Evolutionary conservation across 805 yeast species (phyloP), one percentile per base, ranked within the genome.

Genomic region (Nakazawaea ernobii): DNA sequence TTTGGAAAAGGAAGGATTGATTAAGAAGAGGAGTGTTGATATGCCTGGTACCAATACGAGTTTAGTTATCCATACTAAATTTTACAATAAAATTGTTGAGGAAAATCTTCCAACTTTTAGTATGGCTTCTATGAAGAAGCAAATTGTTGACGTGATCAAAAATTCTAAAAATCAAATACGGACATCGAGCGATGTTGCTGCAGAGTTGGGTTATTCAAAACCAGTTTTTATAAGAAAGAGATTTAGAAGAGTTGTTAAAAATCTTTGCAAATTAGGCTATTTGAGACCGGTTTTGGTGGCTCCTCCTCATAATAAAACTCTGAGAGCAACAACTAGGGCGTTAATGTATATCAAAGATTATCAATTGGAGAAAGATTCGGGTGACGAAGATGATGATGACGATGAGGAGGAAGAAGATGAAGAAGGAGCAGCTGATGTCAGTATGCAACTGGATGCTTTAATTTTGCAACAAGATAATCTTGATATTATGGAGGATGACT

Each of bases 81-180:
- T 76, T 51, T 60, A 32, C 10, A 35, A 35, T 15, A 36, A 20
- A 20, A 20, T 20, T 14, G 29, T 28, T 8, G 32, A 36, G n/a
- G 35, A 30, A 20, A 28, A 20, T 8, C 43, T 47, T 49, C 38
- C 37, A 52, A 41, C 48, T 3, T 33, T 46, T 9, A 49, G 49
- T 15, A 63, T 63, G 35, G 17, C 37, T 2, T 46, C 17, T 10
- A 39, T 49, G 15, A 41, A 53, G 27, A 58, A 59, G 30, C 57
- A 59, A 39, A 71, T 83, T 3, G 73, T 80, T 36, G 69, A 66
- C 6, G 68, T 77, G 2, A 66, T 82, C 8, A 78, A 79, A 52
- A 64, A 65, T 4, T 85, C 86, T 0, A 84, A 84, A 36, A 74
- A 77, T 54, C 74, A 76, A 4, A 69, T 84, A 9, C 70, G 91